Base-by-base conservation (phyloP, 1,139 yeast genomes). In the Protomyces arabidopsidicola region DNA sequence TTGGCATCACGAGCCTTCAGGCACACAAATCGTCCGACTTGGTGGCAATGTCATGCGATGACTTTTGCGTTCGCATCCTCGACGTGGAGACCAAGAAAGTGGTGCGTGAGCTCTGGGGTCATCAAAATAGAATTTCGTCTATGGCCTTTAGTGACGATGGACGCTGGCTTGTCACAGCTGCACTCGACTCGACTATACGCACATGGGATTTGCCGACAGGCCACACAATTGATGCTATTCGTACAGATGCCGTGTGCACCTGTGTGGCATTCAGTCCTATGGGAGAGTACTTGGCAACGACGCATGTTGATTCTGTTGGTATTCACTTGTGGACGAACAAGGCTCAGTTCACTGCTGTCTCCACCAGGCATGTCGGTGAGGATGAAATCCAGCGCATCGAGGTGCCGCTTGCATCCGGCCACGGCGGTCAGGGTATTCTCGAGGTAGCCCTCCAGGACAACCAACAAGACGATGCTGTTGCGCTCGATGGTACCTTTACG, bases 191-290 rank as follows among this genome's bases (percentile, higher is more conserved):
- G 1, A 91, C 98, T 0, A 80, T 95, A 63, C 82, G 98, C 72
- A 90, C 97, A 0, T 95, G 98, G 98, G 98, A 95, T 74, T 81
- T 95, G 67, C 98, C 98, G 39, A 88, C 97, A 2, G 98, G 98
- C 60, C 90, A 93, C 0, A 91, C 98, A 75, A 90, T 95, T 66
- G 98, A 95, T 76, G 98, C 97, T 68, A 86, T 93, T 16, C 78
- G 80, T 62, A 81, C 93, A 48, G 86, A 88, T 1, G 83, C 81
- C 69, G 91, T 91, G 20, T 96, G 88, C 1, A 90, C 98, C 0
- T 78, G 83, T 59, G 80, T 95, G 51, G 84, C 86, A 71, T 84
- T 93, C 70, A 88, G 97, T 18, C 96, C 96, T 2, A 80, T 85
- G 63, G 97, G 97, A 54, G 98, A 95, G 70, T 83, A 87, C 75